phyloP scores from a whole-genome alignment of 1,284 basidiomycete species.

The Cryptococcus hybrid region DNA sequence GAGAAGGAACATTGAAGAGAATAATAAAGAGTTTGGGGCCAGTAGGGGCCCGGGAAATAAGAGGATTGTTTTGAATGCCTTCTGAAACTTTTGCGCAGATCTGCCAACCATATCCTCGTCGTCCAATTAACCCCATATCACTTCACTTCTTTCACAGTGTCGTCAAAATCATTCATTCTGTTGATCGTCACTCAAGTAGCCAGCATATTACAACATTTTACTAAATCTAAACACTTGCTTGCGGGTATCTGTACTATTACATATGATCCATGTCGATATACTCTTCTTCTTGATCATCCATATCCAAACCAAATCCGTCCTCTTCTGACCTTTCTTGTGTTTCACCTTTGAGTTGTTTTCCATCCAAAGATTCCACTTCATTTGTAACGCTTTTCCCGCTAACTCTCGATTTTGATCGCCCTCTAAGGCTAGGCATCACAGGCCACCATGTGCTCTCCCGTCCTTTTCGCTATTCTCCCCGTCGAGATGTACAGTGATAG shows the following conservation, averaged over 20 bases:
- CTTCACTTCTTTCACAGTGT: no score
- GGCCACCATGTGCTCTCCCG: conserved; percentile 9
- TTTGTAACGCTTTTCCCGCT: neutral
- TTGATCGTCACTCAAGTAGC: no score
- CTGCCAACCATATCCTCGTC: no score
- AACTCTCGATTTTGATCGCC: neutral
- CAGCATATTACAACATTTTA: no score
- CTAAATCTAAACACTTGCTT: neutral
- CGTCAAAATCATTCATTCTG: no score
- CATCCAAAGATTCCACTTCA: neutral
- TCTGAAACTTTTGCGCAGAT: no score
- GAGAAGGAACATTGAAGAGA: no score
- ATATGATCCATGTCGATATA: conserved; percentile 24
- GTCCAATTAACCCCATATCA: no score
- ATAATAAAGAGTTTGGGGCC: no score
- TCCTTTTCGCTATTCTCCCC: neutral
- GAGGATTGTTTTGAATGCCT: no score
- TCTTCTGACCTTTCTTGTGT: neutral
- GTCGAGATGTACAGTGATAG: neutral
- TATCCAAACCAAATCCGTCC: conserved; percentile 1
- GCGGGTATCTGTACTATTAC: conserved; percentile 1
- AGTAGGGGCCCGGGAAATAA: no score
- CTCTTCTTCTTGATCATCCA: conserved; percentile 14
- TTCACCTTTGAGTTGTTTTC: neutral
- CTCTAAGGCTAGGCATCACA: conserved; percentile 1